Evolutionary conservation across 495 filamentous ascomycete genomes (phyloP).

Genomic region (Choiromyces venosus): DNA sequence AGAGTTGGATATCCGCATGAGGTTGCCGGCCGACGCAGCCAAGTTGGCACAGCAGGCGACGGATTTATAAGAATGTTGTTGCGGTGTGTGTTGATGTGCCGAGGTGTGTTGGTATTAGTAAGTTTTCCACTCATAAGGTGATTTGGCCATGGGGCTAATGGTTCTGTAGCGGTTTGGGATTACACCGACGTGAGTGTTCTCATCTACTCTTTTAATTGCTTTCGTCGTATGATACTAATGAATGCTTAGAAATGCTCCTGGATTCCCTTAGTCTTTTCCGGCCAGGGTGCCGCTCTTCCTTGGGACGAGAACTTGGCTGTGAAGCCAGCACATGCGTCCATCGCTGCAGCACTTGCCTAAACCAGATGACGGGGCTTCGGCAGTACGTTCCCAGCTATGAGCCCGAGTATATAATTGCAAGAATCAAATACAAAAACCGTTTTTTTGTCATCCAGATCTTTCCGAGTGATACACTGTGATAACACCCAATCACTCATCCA

Average conservation of each 20-base stretch:
- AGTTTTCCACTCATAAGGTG: not conserved
- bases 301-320: slow-evolving; percentile 51
- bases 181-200: slow-evolving; percentile 22
- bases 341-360: slow-evolving; percentile 43
- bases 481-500: no score
- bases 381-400: not conserved
- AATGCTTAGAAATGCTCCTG: slow-evolving; percentile 50
- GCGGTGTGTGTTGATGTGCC: slow-evolving; percentile 55
- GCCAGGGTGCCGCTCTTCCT: slow-evolving; percentile 54
- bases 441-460: no score
- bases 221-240: not conserved
- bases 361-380: not conserved
- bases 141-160: not conserved
- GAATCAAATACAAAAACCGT: not conserved
- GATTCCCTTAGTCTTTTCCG: slow-evolving; percentile 50
- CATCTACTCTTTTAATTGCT: not conserved
- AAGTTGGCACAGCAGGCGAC: slow-evolving; percentile 54
- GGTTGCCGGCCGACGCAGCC: slow-evolving; percentile 46
- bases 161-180: slow-evolving; percentile 26
- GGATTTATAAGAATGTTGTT: slow-evolving; percentile 54
- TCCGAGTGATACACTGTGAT: no score
- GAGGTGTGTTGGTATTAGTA: slow-evolving; percentile 62
- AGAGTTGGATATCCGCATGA: slow-evolving; percentile 58
- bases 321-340: slow-evolving; percentile 53
- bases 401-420: not conserved